Conservation (phyloP, 768 basidiomycete genomes). For the Cyclocybe aegerita region DNA sequence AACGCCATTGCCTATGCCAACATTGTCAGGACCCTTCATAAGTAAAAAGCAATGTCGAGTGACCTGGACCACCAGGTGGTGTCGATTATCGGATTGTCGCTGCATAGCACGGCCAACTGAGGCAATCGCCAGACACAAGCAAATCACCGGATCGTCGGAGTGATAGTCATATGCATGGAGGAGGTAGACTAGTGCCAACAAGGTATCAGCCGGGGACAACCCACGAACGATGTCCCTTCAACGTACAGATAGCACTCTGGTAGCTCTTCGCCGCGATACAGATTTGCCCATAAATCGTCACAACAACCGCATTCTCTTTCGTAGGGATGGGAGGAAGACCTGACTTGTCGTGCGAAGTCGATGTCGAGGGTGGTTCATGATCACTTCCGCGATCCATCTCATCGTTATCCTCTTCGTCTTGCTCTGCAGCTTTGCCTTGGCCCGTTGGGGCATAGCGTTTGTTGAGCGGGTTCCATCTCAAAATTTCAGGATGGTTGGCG, state of each 20-base stretch:
- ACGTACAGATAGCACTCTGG: conserved; percentile 88
- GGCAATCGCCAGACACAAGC: conserved; percentile 77
- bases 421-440: conserved; percentile 37
- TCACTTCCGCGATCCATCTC: conserved; percentile 33
- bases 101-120: conserved; percentile 92
- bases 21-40: not conserved
- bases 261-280: conserved; percentile 85
- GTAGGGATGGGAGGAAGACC: conserved; percentile 48
- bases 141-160: conserved; percentile 82
- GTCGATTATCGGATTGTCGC: conserved; percentile 90
- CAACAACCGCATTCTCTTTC: conserved; percentile 67
- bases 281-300: conserved; percentile 79
- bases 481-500: conserved; percentile 55
- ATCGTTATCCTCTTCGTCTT: conserved; percentile 34
- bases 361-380: conserved; percentile 17
- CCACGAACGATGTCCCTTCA: not conserved
- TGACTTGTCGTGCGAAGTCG: conserved; percentile 9
- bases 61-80: conserved; percentile 80
- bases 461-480: conserved; percentile 61
- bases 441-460: conserved; percentile 54
- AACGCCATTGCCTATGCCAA: conserved; percentile 71
- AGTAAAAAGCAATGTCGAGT: not conserved
- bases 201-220: not conserved
- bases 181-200: conserved; percentile 65
- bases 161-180: conserved; percentile 86